Evolutionary conservation across 2,329 filamentous ascomycete species (phyloP).

Genomic region (Elsinoe batatas): DNA sequence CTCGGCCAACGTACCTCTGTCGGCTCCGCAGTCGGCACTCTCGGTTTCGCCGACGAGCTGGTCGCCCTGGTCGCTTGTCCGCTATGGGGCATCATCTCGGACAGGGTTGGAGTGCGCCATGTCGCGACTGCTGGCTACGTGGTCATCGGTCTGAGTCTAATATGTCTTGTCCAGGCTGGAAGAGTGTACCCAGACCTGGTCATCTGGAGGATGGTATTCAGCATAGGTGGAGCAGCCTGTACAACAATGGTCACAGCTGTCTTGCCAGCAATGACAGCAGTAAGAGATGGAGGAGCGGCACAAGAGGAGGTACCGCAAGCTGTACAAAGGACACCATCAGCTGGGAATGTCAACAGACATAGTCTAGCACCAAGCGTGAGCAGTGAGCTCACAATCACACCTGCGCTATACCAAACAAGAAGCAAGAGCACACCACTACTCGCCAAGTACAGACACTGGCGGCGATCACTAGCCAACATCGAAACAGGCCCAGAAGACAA

Average conservation of each 20-base stretch:
- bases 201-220: constrained; percentile 76
- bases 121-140: constrained; percentile 64
- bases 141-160: constrained; percentile 67
- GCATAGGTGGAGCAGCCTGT: constrained; percentile 75
- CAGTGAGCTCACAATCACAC: constrained; percentile 67
- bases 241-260: constrained; percentile 96
- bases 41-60: constrained; percentile 77
- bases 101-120: constrained; percentile 61
- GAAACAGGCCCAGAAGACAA: neutral
- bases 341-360: constrained; percentile 30
- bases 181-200: constrained; percentile 86
- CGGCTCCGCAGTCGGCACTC: constrained; percentile 71
- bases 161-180: constrained; percentile 71
- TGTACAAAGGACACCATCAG: constrained; percentile 19
- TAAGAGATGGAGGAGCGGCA: constrained; percentile 16
- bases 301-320: constrained; percentile 22
- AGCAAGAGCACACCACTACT: constrained; percentile 16
- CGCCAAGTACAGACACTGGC: neutral
- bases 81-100: constrained; percentile 66
- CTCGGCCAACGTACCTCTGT: constrained; percentile 64
- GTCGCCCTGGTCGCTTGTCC: constrained; percentile 74
- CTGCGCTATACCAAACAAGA: constrained; percentile 38
- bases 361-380: constrained; percentile 58
- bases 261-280: constrained; percentile 57
- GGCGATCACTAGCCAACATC: neutral